Percentiles rank a stretch among this genome's conserved stretches.
Evolutionary conservation across 2,329 filamentous ascomycete species (phyloP).

Genomic region (Nemania sp.): DNA sequence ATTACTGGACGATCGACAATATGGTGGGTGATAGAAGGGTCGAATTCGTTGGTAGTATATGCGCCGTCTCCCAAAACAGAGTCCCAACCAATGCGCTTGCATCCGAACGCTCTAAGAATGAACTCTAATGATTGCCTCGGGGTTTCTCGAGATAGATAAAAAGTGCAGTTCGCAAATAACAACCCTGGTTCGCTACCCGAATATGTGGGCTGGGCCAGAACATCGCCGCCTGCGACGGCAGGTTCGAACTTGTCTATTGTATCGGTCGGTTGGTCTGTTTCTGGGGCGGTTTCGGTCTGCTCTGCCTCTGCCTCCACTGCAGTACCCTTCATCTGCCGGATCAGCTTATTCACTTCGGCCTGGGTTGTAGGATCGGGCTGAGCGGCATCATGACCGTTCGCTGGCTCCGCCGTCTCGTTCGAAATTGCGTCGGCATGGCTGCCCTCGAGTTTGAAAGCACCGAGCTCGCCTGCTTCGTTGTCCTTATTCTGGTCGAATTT

Average conservation of each 20-base stretch:
- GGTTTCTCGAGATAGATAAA: constrained; percentile 93
- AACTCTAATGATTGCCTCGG: constrained; percentile 91
- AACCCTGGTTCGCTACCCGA: constrained; percentile 67
- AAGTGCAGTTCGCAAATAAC: constrained; percentile 86
- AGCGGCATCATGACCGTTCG: constrained; percentile 54
- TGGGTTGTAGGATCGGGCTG: constrained; percentile 65
- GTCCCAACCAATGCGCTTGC: constrained; percentile 96
- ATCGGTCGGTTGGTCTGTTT: constrained; percentile 53
- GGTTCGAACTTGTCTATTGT: constrained; percentile 91
- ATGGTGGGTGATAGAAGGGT: constrained; percentile 92
- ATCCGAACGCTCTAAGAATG: constrained; percentile 89
- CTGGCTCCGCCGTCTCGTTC: constrained; percentile 55
- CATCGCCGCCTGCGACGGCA: constrained; percentile 79
- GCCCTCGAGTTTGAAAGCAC: constrained; percentile 87
- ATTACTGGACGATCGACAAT: constrained; percentile 88
- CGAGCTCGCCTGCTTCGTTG: constrained; percentile 85
- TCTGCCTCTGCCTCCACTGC: constrained; percentile 50
- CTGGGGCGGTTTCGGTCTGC: constrained; percentile 45
- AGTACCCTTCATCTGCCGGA: constrained; percentile 66
- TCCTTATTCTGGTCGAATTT: constrained; percentile 89
- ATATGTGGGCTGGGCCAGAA: constrained; percentile 76
- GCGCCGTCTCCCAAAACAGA: constrained; percentile 86
- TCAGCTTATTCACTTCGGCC: constrained; percentile 68
- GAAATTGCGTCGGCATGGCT: constrained; percentile 61
- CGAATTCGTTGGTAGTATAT: constrained; percentile 85